Base-by-base conservation (phyloP, 345 rosid genomes). In the Erodium maritimum region DNA sequence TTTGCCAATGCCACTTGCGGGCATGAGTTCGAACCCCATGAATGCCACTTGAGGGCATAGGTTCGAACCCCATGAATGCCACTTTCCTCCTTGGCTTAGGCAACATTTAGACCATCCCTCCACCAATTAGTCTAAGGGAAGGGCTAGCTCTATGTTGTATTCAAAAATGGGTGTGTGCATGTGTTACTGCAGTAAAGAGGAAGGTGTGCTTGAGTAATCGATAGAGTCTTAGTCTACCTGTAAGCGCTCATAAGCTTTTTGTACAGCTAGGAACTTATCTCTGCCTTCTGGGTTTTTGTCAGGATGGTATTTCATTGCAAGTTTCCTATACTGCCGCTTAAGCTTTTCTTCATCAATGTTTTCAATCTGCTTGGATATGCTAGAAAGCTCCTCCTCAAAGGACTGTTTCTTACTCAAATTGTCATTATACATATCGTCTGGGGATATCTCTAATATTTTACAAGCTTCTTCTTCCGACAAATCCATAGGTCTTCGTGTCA, bases 391-490 rank as follows among this genome's bases (percentile, higher is more conserved):
- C 68, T 80, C 95, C 64, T 80, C 80, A 50, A 64, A 64, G 72
- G 86, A 69, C 66, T 58, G 58, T 13, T 62, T 76, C 60, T 56
- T 63, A 55, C 61, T 65, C 17, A 68, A 58, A 58, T 69, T 83
- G 64, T 83, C 88, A 68, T 69, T 72, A 54, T 88, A 74, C 66
- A 77, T 79, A 78, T 89, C 97, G 61, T 83, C 91, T 63, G 73
- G 79, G 23, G 94, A 82, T 70, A 93, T 93, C 75, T 93, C 99
- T 57, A 93, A 71, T 67, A 93, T 85, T 65, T 77, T 83, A 79
- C 99, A 93, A 61, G 99, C 99, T 67, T 87, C 99, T 77, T 80
- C 99, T 79, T 93, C 99, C 50, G 99, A 89, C 65, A 93, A 95
- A 80, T 89, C 97, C 96, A 93, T 93, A 37, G 99, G 99, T 66